These are phyloP conservation scores for Rhodotorula toruloides DNA, from an alignment of 768 basidiomycete genomes.

Conservation along the genomic window DNA sequence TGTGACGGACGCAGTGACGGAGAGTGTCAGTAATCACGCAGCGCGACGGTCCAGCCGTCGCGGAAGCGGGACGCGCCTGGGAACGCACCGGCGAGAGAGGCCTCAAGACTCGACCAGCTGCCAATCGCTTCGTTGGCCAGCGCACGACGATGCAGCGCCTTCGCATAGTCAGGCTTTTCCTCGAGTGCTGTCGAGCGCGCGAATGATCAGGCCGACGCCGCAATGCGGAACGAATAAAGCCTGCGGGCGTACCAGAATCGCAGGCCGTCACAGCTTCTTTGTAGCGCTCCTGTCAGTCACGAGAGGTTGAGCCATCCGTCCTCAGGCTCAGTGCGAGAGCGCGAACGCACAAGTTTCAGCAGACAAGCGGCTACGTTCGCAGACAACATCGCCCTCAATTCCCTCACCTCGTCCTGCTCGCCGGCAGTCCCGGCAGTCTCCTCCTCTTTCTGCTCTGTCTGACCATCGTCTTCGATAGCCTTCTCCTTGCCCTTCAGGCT, in stretches of 20 bases:
- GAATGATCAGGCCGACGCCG: slow-evolving; percentile 8
- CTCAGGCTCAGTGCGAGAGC: not conserved
- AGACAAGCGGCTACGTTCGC: slow-evolving; percentile 39
- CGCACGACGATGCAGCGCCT: slow-evolving; percentile 84
- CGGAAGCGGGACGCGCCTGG: not conserved
- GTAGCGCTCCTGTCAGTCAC: slow-evolving; percentile 29
- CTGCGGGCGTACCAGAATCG: slow-evolving; percentile 58
- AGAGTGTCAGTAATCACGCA: too few relatives aligned
- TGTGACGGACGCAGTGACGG: too few relatives aligned
- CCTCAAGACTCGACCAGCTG: slow-evolving; percentile 74
- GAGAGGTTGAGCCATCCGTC: not conserved
- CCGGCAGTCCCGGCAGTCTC: not conserved
- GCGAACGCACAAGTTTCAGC: slow-evolving; percentile 36
- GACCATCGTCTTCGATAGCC: not conserved
- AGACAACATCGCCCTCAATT: slow-evolving; percentile 33
- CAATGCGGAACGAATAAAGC: not conserved
- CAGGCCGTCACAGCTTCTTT: slow-evolving; percentile 75
- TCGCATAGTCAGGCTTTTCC: slow-evolving; percentile 78
- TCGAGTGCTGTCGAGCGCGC: slow-evolving; percentile 59
- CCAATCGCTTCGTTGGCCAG: slow-evolving; percentile 70
- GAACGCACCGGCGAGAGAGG: slow-evolving; percentile 73
- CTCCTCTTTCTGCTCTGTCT: not conserved
- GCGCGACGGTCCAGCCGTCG: too few relatives aligned
- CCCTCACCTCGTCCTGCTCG: slow-evolving; percentile 22
- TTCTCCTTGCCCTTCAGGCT: slow-evolving; percentile 30